Evolutionary conservation across 2,329 filamentous ascomycete species (phyloP).

Genomic region (Phialocephala sp.): DNA sequence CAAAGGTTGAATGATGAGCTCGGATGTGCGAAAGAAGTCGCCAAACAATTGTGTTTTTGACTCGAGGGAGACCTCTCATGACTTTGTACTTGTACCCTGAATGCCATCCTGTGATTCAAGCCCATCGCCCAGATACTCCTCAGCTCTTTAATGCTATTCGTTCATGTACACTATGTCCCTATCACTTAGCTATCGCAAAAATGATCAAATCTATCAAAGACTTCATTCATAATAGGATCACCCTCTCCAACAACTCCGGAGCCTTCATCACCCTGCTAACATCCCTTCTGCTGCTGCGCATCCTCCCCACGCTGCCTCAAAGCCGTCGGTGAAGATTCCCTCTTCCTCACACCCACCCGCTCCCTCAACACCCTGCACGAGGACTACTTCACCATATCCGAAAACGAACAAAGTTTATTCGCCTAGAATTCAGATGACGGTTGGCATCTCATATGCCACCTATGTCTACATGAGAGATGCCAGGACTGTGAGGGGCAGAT

Average conservation of each 20-base stretch:
- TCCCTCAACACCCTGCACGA: not conserved
- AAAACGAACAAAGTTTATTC: not conserved
- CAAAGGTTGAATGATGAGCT: too few species aligned
- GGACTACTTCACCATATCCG: not conserved
- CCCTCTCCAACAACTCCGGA: not conserved
- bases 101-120: too few species aligned
- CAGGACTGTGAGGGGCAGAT: not conserved
- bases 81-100: too few species aligned
- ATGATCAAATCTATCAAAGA: conserved; percentile 4
- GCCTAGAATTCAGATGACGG: conserved; percentile 2
- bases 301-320: not conserved
- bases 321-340: not conserved
- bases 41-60: too few species aligned
- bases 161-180: not conserved
- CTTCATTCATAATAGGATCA: not conserved
- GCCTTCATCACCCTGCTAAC: not conserved
- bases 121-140: too few species aligned
- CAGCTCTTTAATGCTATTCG: too few species aligned
- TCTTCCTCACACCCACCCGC: not conserved
- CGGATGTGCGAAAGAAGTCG: too few species aligned
- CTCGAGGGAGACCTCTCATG: too few species aligned
- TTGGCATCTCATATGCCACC: not conserved
- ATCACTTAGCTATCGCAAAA: not conserved
- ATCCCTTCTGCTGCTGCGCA: not conserved
- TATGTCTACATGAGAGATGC: not conserved